Conservation (phyloP, 2,329 filamentous ascomycete species). For the Endoconidiophora polonica region DNA sequence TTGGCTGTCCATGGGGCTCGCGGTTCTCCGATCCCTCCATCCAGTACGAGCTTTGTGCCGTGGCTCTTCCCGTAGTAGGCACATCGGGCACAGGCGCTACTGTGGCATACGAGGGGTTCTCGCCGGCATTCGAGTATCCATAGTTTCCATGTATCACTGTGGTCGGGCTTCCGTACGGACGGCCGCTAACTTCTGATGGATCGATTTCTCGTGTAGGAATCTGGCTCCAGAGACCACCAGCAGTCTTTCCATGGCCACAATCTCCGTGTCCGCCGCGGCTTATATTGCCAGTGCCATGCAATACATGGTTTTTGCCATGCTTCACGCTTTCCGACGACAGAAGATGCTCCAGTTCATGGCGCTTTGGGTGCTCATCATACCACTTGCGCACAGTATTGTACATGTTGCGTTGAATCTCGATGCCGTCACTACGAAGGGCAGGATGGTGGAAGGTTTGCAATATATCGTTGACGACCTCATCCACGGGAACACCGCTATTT, state of each 20-base stretch:
- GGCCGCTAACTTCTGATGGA: neutral
- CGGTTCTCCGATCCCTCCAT: slow-evolving; percentile 1
- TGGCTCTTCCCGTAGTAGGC: neutral
- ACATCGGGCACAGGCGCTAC: neutral
- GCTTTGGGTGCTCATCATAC: slow-evolving; percentile 53
- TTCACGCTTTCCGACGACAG: slow-evolving; percentile 72
- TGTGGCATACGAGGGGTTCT: slow-evolving; percentile 1
- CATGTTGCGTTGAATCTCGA: slow-evolving; percentile 78
- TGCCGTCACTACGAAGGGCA: slow-evolving; percentile 53
- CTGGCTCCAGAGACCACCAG: slow-evolving; percentile 44
- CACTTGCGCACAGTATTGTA: slow-evolving; percentile 71
- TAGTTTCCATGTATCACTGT: neutral
- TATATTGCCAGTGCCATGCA: slow-evolving; percentile 22
- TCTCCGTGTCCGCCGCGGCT: slow-evolving; percentile 27
- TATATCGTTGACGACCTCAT: slow-evolving; percentile 71
- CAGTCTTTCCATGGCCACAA: slow-evolving; percentile 38
- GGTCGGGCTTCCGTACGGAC: slow-evolving; percentile 3
- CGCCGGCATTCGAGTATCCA: slow-evolving; percentile 7
- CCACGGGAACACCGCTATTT: slow-evolving; percentile 62
- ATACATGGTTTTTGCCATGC: slow-evolving; percentile 62
- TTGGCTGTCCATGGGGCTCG: neutral
- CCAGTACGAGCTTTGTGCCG: slow-evolving; percentile 11
- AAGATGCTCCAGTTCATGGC: slow-evolving; percentile 52
- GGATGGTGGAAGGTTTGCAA: slow-evolving; percentile 82
- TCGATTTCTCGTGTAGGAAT: slow-evolving; percentile 39